Evolutionary conservation across 2,329 filamentous ascomycete genomes (phyloP).

Genomic region (Cladophialophora bantiana): DNA sequence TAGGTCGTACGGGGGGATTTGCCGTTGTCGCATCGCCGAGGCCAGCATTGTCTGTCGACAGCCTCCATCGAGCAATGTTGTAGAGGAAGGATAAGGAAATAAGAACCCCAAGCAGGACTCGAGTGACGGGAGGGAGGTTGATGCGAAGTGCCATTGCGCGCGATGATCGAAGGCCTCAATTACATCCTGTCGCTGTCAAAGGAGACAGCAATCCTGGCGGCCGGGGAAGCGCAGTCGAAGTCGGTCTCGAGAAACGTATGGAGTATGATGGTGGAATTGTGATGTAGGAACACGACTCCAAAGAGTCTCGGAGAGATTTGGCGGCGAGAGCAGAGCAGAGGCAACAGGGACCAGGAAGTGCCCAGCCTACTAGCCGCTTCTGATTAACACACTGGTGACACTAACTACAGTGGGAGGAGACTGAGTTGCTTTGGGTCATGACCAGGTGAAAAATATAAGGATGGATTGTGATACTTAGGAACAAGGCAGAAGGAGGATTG

Average conservation of each 20-base stretch:
- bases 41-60: constrained; percentile 61
- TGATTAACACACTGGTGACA: background rate
- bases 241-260: background rate
- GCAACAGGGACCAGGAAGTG: background rate
- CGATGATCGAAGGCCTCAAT: constrained; percentile 13
- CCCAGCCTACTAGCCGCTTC: constrained; percentile 2
- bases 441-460: background rate
- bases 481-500: background rate
- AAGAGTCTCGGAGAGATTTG: constrained; percentile 3
- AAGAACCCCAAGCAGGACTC: constrained; percentile 77
- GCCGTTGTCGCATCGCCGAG: constrained; percentile 43
- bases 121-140: constrained; percentile 91
- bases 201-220: background rate
- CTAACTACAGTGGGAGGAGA: background rate
- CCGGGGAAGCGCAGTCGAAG: background rate
- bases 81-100: constrained; percentile 77
- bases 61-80: constrained; percentile 69
- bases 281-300: background rate
- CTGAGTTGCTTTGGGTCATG: background rate
- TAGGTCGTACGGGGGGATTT: constrained; percentile 62
- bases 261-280: background rate
- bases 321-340: background rate
- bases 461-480: background rate
- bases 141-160: constrained; percentile 74
- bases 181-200: constrained; percentile 18